A percentile compares a stretch with the other conserved stretches of the same genome.
These are phyloP conservation scores for Curvularia spicifera DNA, from an alignment of 2,329 filamentous ascomycete species.

Conservation along the genomic window DNA sequence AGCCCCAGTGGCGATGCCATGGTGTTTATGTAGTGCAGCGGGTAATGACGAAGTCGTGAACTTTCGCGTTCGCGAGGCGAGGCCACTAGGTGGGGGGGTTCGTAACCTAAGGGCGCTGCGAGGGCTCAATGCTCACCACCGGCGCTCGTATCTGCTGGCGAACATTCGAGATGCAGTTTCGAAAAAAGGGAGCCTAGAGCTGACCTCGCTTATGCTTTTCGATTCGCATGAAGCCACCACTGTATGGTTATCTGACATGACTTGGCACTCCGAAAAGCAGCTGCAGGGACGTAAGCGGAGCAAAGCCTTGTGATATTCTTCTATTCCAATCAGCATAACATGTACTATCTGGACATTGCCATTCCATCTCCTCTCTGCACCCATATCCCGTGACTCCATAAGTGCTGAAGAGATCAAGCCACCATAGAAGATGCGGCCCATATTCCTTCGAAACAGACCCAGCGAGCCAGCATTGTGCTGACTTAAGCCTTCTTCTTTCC, in stretches of 20 bases:
- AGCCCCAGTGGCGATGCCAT: slow-evolving; percentile 16
- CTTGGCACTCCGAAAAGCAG: slow-evolving; percentile 1
- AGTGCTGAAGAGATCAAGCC: slow-evolving; percentile 6
- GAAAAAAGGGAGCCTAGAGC: neutral
- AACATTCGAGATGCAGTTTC: slow-evolving; percentile 8
- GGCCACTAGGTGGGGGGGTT: slow-evolving; percentile 16
- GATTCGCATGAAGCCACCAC: neutral
- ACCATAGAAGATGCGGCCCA: slow-evolving; percentile 22
- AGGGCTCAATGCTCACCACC: slow-evolving; percentile 14
- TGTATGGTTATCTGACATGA: neutral
- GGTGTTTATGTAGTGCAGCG: slow-evolving; percentile 22
- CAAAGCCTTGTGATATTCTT: slow-evolving; percentile 9
- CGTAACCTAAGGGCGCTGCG: slow-evolving; percentile 20
- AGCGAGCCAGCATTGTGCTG: neutral
- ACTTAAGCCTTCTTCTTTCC: slow-evolving; percentile 49
- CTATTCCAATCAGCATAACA: slow-evolving; percentile 13
- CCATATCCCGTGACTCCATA: slow-evolving; percentile 13
- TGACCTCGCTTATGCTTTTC: neutral
- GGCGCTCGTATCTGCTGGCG: slow-evolving; percentile 15
- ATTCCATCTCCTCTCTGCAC: slow-evolving; percentile 12
- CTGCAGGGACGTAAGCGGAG: neutral
- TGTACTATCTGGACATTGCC: neutral
- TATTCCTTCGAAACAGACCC: neutral
- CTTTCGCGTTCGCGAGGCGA: slow-evolving; percentile 26
- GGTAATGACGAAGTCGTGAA: slow-evolving; percentile 32